A percentile compares a stretch with the other conserved stretches of the same genome.
Evolutionary conservation across 1,284 basidiomycete genomes (phyloP).

Genomic region (Ustilago loliicola): DNA sequence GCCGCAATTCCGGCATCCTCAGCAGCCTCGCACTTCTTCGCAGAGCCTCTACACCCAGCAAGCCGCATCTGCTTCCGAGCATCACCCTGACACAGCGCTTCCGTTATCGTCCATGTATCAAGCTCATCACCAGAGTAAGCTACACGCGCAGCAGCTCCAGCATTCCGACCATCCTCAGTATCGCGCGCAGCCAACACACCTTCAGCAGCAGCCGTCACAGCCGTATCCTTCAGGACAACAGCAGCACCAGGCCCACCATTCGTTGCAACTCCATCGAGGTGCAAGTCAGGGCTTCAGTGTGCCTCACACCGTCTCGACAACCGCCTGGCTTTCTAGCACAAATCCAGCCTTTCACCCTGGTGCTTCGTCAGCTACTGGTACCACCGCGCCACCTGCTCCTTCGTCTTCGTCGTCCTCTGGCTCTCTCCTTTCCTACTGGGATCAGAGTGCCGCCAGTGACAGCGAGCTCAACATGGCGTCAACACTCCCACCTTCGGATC

Average conservation of each 20-base stretch:
- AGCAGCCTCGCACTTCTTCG: conserved; percentile 1
- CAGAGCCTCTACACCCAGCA: background rate
- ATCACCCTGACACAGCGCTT: background rate
- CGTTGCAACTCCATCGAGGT: background rate
- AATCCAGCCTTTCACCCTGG: conserved; percentile 12
- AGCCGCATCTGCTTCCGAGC: conserved; percentile 5
- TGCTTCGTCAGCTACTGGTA: conserved; percentile 7
- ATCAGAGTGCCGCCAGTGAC: conserved; percentile 29
- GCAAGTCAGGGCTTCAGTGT: conserved; percentile 23
- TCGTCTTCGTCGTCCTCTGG: conserved; percentile 31
- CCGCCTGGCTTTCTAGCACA: conserved; percentile 24
- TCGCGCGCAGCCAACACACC: background rate
- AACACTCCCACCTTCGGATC: conserved; percentile 17
- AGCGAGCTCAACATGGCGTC: conserved; percentile 29
- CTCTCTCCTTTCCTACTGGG: conserved; percentile 37
- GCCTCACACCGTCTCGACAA: conserved; percentile 24
- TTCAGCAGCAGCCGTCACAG: conserved; percentile 1
- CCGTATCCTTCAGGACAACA: conserved; percentile 4
- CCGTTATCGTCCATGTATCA: conserved; percentile 21
- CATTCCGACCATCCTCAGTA: conserved; percentile 2
- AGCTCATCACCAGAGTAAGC: conserved; percentile 14
- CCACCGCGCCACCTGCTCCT: conserved; percentile 9
- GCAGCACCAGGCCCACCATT: conserved; percentile 7
- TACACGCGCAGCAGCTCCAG: conserved; percentile 11
- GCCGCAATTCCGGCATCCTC: conserved; percentile 1